Conservation (phyloP, 2,329 filamentous ascomycete species). For the Tolypocladium ovalisporum region DNA sequence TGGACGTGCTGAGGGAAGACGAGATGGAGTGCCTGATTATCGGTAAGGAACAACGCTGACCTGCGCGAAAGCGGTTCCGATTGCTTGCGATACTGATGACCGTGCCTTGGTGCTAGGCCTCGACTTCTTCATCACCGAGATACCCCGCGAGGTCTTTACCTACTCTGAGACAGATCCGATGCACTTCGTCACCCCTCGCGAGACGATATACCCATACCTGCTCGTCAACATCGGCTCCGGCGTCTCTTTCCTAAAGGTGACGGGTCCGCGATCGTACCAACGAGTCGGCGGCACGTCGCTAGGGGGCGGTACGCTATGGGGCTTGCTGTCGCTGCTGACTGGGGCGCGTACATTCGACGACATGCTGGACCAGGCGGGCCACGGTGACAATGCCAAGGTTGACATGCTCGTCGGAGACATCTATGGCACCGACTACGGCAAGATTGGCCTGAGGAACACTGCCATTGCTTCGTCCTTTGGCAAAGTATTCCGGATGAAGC, state of each 20-base stretch:
- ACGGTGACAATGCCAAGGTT: conserved; percentile 83
- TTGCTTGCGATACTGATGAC: background rate
- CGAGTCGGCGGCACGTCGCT: conserved; percentile 92
- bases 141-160: conserved; percentile 92
- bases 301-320: conserved; percentile 96
- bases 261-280: conserved; percentile 73
- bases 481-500: conserved; percentile 91
- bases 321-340: conserved; percentile 79
- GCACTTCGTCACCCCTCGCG: conserved; percentile 71
- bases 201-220: conserved; percentile 85
- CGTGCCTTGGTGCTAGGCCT: conserved; percentile 46
- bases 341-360: conserved; percentile 95
- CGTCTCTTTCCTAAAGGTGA: conserved; percentile 95
- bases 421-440: conserved; percentile 89
- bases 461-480: conserved; percentile 95
- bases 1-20: conserved; percentile 85
- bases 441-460: conserved; percentile 90
- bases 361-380: conserved; percentile 86
- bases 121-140: conserved; percentile 98
- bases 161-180: conserved; percentile 88
- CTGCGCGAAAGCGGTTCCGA: too few species aligned
- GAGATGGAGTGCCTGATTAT: conserved; percentile 99
- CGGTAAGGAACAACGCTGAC: conserved; percentile 36
- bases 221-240: conserved; percentile 97
- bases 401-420: conserved; percentile 98